Evolutionary conservation across 352 stramenopile genomes (phyloP), one percentile per base, ranked within the genome.

Genomic region (Pythium phragmitis): DNA sequence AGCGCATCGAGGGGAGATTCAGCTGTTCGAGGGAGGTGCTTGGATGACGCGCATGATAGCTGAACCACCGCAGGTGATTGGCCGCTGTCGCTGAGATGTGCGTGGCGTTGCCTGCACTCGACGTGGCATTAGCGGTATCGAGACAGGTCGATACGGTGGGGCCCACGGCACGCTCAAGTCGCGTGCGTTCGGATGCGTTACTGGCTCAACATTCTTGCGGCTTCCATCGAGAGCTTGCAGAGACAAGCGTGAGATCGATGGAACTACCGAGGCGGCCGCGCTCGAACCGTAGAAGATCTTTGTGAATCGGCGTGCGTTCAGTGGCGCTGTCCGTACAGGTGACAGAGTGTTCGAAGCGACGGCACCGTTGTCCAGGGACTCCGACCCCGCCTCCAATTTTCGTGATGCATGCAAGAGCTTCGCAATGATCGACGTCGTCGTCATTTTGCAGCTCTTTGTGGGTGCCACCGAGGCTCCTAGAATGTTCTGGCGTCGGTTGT

Each of bases 391-490:
- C 14, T 21, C 37, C 19, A 62, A 58, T 0, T 68, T 70, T 23
- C 77, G 63, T 33, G 81, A 87, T 21, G 79, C 75, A 21, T 73
- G 73, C 16, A 90, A 62, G 30, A 90, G 68, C n/a, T 70, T 72
- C 3, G 79, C 83, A 33, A 88, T 87, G 36, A 87, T 70, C 0
- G 81, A 88, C 4, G 70, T 86, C 45, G 67, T 88, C 8, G 79
- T 87, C 57, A 88, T 87, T 56, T 84, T 88, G 63, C 72, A 85
- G 43, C 65, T 80, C 53, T 87, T 88, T 17, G 68, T 82, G 9
- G 72, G 70, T 21, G 57, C 66, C 45, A 70, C 77, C 7, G 54
- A 41, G 16, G 63, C 57, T 9, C 64, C 70, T 11, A 88, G 33
- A 5, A 88, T 43, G n/a, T 90, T 90, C 14, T 74, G 68, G 13